These are phyloP conservation scores for Vitis cinerea DNA, from an alignment of 164 flowering plant species.

Conservation along the genomic window DNA sequence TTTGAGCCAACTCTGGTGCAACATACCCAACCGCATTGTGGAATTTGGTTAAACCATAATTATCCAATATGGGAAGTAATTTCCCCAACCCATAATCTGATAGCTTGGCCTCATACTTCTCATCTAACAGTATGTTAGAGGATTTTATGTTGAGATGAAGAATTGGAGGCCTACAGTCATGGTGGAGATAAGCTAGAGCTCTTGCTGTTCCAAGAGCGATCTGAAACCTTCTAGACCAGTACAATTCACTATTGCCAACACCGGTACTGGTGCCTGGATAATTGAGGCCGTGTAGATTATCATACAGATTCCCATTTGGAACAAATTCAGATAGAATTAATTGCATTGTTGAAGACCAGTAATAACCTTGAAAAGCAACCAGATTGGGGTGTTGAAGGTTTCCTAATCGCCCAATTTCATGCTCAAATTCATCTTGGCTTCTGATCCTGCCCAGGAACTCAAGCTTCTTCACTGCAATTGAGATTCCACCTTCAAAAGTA, in stretches of 20 bases:
- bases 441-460: constrained; percentile 83
- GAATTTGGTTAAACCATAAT: constrained; percentile 56
- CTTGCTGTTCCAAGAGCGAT: constrained; percentile 90
- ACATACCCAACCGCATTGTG: constrained; percentile 87
- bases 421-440: constrained; percentile 97
- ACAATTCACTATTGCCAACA: constrained; percentile 46
- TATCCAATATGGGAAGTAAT: constrained; percentile 72
- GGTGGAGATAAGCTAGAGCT: constrained; percentile 91
- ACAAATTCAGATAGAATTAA: constrained; percentile 77
- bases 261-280: constrained; percentile 66
- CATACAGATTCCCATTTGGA: constrained; percentile 76
- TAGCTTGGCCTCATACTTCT: constrained; percentile 61
- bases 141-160: constrained; percentile 92
- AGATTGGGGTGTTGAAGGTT: constrained; percentile 71
- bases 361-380: constrained; percentile 84
- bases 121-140: constrained; percentile 83
- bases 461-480: constrained; percentile 94
- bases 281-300: constrained; percentile 66
- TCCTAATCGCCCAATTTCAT: constrained; percentile 83
- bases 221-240: constrained; percentile 82
- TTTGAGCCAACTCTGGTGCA: constrained; percentile 90
- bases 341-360: constrained; percentile 90
- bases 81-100: constrained; percentile 85
- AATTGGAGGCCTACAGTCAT: constrained; percentile 84
- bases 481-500: constrained; percentile 81